A percentile compares a stretch with the other conserved stretches of the same genome.
Conservation (phyloP, 2,329 filamentous ascomycete species). For the Aureobasidium mangrovei region DNA sequence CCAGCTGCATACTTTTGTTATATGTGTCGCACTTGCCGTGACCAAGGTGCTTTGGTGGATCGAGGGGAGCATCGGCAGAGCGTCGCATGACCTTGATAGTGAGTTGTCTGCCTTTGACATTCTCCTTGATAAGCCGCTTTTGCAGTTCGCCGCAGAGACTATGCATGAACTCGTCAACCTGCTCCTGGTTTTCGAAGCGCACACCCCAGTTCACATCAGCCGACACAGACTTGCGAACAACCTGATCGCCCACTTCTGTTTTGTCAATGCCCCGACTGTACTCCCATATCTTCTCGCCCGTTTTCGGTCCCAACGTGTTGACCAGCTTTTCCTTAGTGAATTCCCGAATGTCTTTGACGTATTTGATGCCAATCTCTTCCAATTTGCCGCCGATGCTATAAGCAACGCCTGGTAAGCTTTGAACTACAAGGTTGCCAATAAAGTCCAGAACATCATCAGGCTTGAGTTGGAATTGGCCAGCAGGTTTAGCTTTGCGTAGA, state of each 20-base stretch:
- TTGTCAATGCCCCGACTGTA: constrained; percentile 83
- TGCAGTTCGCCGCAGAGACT: constrained; percentile 81
- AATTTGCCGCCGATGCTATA: constrained; percentile 80
- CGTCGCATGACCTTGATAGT: constrained; percentile 94
- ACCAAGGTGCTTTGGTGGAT: constrained; percentile 86
- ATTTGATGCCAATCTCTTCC: constrained; percentile 73
- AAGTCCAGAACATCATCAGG: constrained; percentile 70
- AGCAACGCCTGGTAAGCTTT: constrained; percentile 84
- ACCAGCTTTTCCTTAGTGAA: constrained; percentile 67
- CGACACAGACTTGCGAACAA: constrained; percentile 84
- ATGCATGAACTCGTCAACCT: constrained; percentile 84
- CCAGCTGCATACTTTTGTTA: constrained; percentile 78
- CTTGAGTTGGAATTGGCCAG: constrained; percentile 81
- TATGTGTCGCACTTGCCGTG: constrained; percentile 93
- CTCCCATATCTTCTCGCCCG: constrained; percentile 80
- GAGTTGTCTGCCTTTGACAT: constrained; percentile 77
- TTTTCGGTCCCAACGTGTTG: constrained; percentile 76
- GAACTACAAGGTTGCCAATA: constrained; percentile 67
- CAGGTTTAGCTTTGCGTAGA: constrained; percentile 83
- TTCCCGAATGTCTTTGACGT: constrained; percentile 74
- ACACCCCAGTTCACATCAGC: constrained; percentile 99
- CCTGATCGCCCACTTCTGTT: constrained; percentile 76
- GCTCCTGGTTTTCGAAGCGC: constrained; percentile 81
- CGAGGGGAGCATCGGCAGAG: constrained; percentile 74
- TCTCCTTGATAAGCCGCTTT: constrained; percentile 68